Conservation (phyloP, 495 filamentous ascomycete genomes). For the Tuber brumale region DNA sequence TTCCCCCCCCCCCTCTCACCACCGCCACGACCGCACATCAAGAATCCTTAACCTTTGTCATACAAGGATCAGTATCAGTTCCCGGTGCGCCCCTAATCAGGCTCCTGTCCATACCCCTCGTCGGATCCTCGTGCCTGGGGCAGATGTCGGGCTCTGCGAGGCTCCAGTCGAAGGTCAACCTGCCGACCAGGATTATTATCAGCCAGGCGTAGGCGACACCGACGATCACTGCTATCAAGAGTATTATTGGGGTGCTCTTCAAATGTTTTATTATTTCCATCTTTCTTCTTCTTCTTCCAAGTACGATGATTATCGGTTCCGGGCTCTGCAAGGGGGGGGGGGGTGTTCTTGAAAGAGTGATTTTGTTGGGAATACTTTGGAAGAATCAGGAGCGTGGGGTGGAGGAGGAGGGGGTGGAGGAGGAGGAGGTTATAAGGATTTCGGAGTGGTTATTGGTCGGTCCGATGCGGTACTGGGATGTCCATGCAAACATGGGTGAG, state of each 20-base stretch:
- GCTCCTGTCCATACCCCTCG: neutral
- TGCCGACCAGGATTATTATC: neutral
- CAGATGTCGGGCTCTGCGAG: slow-evolving; percentile 4
- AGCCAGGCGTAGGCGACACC: neutral
- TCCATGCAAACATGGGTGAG: neutral
- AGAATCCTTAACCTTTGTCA: neutral
- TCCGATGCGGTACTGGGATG: neutral
- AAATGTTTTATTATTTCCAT: neutral
- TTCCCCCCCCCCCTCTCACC: neutral
- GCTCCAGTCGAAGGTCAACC: neutral
- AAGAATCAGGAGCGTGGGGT: neutral
- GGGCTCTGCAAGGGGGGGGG: neutral
- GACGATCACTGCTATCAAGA: neutral
- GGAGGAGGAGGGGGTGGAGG: neutral
- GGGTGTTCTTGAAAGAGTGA: neutral
- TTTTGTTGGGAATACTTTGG: neutral
- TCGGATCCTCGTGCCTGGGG: neutral
- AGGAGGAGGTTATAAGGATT: neutral
- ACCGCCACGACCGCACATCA: neutral
- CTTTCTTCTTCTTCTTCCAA: neutral
- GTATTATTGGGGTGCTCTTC: neutral
- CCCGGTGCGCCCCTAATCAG: neutral
- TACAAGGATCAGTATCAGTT: neutral
- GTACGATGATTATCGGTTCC: neutral
- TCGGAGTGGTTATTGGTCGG: neutral